Conservation (phyloP, 345 rosid genomes). For the Melaleuca quinquenervia region DNA sequence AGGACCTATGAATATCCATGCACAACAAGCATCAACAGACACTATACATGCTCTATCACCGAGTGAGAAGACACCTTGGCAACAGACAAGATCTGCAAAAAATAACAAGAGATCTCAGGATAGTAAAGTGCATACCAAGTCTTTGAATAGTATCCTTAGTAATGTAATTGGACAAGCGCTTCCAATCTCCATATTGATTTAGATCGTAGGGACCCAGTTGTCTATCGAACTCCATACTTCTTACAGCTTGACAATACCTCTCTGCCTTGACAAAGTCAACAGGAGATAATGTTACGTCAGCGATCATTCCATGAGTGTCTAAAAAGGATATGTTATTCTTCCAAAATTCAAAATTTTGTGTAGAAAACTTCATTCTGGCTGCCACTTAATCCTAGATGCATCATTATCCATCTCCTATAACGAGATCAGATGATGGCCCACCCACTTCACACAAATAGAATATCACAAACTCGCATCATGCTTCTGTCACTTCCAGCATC, state of each 20-base stretch:
- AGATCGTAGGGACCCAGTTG: conserved; percentile 73
- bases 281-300: background rate
- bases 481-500: background rate
- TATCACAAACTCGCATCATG: background rate
- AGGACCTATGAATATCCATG: background rate
- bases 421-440: background rate
- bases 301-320: background rate
- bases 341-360: background rate
- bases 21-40: background rate
- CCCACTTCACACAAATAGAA: background rate
- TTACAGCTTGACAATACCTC: conserved; percentile 60
- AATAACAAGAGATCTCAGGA: background rate
- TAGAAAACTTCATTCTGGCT: background rate
- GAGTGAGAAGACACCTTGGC: background rate
- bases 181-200: conserved; percentile 65
- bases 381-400: background rate
- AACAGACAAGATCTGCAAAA: background rate
- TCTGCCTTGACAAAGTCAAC: conserved; percentile 37
- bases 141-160: conserved; percentile 43
- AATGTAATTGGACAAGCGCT: conserved; percentile 52
- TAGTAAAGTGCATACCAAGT: conserved; percentile 32
- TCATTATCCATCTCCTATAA: background rate
- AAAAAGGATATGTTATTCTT: background rate
- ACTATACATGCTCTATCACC: background rate
- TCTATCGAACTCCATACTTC: conserved; percentile 63